Base-by-base conservation (phyloP, 2,329 filamentous ascomycete genomes). In the Cercospora sp. region DNA sequence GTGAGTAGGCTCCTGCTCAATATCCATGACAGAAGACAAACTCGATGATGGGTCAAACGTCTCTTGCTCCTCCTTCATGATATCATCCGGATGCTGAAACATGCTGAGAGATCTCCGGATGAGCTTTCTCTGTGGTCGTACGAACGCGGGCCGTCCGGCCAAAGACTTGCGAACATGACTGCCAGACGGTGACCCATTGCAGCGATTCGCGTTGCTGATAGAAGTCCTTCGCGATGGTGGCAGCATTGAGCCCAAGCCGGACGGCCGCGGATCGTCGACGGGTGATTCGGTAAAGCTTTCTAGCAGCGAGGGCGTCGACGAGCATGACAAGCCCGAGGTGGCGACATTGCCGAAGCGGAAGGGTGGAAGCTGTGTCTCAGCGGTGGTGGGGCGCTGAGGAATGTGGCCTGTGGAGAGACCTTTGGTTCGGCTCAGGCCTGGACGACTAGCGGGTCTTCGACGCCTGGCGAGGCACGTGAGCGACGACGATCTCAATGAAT, bases 91-190 rank as follows among this genome's bases (percentile, higher is more conserved):
- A 78, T 91, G 89, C 82, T 98, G 94, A 81, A 96, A 99, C 95
- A 99, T 99, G 86, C 95, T 98, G 77, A 97, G 83, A 26, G 94
- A 96, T 72, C 95, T 89, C 69, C 95, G 90, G 77, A 94, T 94
- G 79, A 95, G 92, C 77, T 96, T 96, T 72, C 94, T 88, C 55
- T 91, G 91, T 69, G 93, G 89, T 74, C 89, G 83, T 72, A 91
- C 87, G 61, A 76, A 77, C 33, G 73, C 66, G 87, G 91, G 79
- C 62, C 71, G 71, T 87, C 90, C 69, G 26, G 77, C 76, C 83
- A 75, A 79, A 66, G 81, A 86, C 72, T 94, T 92, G 71, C 93
- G 89, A 65, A 89, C 82, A 73, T 94, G 90, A 68, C 83, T 84
- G 67, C 85, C 85, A 69, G 91, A 86, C 36, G 94, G 93, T 13